phyloP scores from a whole-genome alignment of 768 basidiomycete genomes.

The Leccinum incarnatum region DNA sequence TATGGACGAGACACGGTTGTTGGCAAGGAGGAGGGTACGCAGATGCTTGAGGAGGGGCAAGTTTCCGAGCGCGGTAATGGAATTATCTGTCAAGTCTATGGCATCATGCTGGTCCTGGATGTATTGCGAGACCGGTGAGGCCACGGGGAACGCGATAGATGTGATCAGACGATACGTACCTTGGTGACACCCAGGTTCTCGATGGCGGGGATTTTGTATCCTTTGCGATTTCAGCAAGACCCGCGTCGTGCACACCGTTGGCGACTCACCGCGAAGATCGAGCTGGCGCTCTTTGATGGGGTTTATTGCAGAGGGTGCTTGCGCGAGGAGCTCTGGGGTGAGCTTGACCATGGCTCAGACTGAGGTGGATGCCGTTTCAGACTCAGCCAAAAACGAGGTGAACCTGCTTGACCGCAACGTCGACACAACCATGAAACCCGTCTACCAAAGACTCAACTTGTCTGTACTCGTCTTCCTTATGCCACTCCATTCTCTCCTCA shows the following conservation, averaged over 20 bases:
- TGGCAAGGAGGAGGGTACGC: slow-evolving; percentile 79
- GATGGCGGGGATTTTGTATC: slow-evolving; percentile 91
- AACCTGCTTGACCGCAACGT: slow-evolving; percentile 7
- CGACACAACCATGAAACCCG: slow-evolving; percentile 48
- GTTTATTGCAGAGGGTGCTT: slow-evolving; percentile 74
- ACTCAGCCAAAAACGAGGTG: slow-evolving; percentile 32
- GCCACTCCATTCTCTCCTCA: background rate
- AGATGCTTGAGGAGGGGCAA: slow-evolving; percentile 85
- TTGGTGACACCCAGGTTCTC: slow-evolving; percentile 95
- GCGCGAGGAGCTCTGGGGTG: slow-evolving; percentile 89
- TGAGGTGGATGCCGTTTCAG: slow-evolving; percentile 30
- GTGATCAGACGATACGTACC: slow-evolving; percentile 43
- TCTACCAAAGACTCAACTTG: slow-evolving; percentile 76
- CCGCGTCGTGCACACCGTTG: slow-evolving; percentile 10
- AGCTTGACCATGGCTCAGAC: slow-evolving; percentile 68
- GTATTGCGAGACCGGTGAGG: slow-evolving; percentile 15
- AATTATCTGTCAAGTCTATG: slow-evolving; percentile 92
- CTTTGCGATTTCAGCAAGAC: slow-evolving; percentile 40
- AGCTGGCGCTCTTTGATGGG: slow-evolving; percentile 87
- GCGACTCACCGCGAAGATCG: slow-evolving; percentile 75
- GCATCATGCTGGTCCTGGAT: slow-evolving; percentile 87
- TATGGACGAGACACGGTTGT: slow-evolving; percentile 84
- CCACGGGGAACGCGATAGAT: slow-evolving; percentile 6
- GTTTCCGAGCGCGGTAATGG: slow-evolving; percentile 78
- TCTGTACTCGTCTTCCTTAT: slow-evolving; percentile 34